Percentiles rank a stretch among this genome's conserved stretches.
Conservation (phyloP, 352 stramenopile species). For the Pythium dissimile region DNA sequence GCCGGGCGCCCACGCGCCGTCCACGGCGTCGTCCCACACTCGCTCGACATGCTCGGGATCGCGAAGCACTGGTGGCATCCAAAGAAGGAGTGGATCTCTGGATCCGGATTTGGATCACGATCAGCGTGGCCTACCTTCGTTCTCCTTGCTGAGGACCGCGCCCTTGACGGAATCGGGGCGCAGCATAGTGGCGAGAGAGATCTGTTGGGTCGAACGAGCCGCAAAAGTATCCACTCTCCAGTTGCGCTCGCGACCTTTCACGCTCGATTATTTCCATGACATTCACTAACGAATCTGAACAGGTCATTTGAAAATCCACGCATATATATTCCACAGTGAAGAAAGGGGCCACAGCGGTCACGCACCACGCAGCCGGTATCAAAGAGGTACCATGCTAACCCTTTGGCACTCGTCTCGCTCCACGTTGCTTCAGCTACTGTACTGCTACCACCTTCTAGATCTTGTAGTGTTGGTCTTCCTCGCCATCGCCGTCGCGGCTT, state of each 20-base stretch:
- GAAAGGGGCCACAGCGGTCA: too few species aligned
- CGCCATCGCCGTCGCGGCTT: constrained; percentile 17
- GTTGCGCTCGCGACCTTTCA: constrained; percentile 18
- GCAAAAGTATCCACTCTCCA: not conserved
- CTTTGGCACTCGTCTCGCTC: too few species aligned
- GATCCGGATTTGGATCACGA: not conserved
- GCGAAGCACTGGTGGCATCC: constrained; percentile 19
- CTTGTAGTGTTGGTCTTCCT: constrained; percentile 11
- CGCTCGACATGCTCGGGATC: constrained; percentile 45
- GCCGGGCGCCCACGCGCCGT: constrained; percentile 57
- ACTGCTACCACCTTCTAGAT: not conserved
- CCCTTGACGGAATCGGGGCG: constrained; percentile 28
- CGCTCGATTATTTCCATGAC: too few species aligned
- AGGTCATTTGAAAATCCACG: too few species aligned
- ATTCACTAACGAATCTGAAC: too few species aligned
- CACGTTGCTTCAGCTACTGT: too few species aligned
- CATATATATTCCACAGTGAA: not conserved
- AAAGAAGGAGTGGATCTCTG: not conserved
- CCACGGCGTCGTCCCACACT: constrained; percentile 57
- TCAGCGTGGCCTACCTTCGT: constrained; percentile 9
- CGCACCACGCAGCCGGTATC: too few species aligned
- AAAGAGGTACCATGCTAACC: too few species aligned
- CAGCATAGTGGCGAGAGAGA: constrained; percentile 23
- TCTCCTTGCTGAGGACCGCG: constrained; percentile 24
- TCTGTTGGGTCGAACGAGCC: not conserved